Conservation (phyloP, 2,329 filamentous ascomycete species). For the Fusarium sp. region DNA sequence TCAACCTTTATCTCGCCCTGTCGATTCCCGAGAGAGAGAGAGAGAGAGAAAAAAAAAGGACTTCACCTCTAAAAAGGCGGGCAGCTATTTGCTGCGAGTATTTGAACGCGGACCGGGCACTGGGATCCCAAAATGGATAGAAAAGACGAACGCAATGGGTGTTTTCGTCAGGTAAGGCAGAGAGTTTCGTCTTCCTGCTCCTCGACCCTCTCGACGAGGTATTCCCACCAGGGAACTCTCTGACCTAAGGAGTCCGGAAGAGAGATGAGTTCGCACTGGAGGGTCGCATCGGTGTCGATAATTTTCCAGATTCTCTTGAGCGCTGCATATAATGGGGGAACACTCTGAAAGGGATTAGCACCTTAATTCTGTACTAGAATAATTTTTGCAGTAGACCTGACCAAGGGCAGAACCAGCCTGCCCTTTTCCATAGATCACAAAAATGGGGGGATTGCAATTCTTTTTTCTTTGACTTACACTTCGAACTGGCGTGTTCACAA, state of each 20-base stretch:
- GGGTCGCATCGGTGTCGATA: conserved; percentile 47
- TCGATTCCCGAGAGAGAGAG: conserved; percentile 8
- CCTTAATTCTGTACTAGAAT: conserved; percentile 36
- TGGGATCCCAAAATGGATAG: conserved; percentile 25
- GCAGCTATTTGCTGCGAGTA: conserved; percentile 42
- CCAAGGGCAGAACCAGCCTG: conserved; percentile 41
- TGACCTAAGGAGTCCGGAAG: conserved; percentile 43
- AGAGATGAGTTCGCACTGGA: conserved; percentile 19
- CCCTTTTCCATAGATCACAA: conserved; percentile 20
- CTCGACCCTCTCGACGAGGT: conserved; percentile 50
- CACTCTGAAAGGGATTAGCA: conserved; percentile 50
- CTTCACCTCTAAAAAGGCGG: conserved; percentile 42
- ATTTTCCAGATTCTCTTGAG: conserved; percentile 52
- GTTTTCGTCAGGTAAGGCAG: conserved; percentile 52
- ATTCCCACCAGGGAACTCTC: conserved; percentile 55
- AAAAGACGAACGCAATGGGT: conserved; percentile 22
- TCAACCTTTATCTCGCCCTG: conserved; percentile 19
- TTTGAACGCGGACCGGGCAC: conserved; percentile 29
- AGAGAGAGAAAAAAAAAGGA: conserved; percentile 13
- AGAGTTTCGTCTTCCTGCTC: conserved; percentile 50
- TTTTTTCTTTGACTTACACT: conserved; percentile 50
- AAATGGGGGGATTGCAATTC: conserved; percentile 19
- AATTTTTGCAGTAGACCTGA: conserved; percentile 25
- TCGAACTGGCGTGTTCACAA: conserved; percentile 52
- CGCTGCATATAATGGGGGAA: conserved; percentile 52